phyloP scores from a whole-genome alignment of 768 basidiomycete species.

The Mycena vulgaris region DNA sequence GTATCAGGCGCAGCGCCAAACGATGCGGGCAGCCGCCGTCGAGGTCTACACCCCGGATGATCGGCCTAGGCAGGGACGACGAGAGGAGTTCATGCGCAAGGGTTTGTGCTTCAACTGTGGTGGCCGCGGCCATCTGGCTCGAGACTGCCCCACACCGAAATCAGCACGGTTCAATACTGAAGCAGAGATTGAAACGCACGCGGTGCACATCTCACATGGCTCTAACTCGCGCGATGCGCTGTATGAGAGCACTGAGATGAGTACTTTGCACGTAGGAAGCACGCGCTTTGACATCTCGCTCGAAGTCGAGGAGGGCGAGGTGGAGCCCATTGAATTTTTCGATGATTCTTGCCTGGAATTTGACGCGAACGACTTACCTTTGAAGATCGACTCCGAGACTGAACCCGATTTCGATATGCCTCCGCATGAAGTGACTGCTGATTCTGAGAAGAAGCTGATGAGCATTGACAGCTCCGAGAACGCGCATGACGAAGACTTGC shows the following conservation, averaged over 20 bases:
- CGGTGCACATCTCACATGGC: not conserved
- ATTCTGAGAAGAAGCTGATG: not conserved
- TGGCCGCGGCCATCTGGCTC: not conserved
- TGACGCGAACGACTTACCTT: not conserved
- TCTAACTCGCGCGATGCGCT: not conserved
- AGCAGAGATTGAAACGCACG: not conserved
- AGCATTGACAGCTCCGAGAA: not conserved
- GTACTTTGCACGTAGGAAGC: no score
- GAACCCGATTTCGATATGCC: not conserved
- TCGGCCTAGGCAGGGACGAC: not conserved
- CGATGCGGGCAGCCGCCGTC: not conserved
- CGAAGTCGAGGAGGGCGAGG: conserved; percentile 5
- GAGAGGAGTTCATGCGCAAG: not conserved
- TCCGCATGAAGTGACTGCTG: not conserved
- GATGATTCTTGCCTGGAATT: not conserved
- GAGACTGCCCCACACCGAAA: not conserved
- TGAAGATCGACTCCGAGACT: not conserved
- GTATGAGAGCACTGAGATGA: no score
- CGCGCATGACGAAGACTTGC: not conserved
- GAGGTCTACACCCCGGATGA: conserved; percentile 1
- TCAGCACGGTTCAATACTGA: not conserved
- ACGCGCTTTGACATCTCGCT: not conserved
- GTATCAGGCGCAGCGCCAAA: not conserved
- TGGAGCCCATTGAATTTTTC: conserved; percentile 7
- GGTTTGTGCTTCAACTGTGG: conserved; percentile 12